Base-by-base conservation (phyloP, 306 rosid genomes). In the Casuarina equisetifolia region DNA sequence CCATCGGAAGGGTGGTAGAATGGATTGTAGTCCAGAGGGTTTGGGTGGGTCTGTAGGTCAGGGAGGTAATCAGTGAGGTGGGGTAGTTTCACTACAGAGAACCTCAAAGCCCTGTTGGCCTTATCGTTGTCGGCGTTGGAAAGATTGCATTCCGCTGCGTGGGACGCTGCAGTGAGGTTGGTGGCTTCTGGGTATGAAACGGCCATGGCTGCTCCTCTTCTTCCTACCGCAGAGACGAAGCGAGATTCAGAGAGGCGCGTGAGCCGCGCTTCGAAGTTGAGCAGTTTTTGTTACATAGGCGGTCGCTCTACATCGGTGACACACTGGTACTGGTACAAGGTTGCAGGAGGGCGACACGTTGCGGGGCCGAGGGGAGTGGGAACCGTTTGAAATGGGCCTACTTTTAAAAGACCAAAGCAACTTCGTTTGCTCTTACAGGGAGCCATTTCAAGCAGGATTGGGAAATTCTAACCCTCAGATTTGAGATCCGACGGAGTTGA, bases 21-120 rank as follows among this genome's bases (percentile, higher is more conserved):
- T 16, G 74, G 81, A 76, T 86, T 86, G 46, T n/a, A 13, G 15
- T 86, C 81, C 4, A 86, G 63, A 4, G 89, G 89, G 69, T 75
- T 86, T 16, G 78, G 69, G 17, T 55, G 72, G 82, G 78, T 40
- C 39, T 54, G 64, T 72, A 79, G 77, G 51, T 66, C 53, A 9
- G 79, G 70, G 64, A 79, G 73, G 45, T 49, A 15, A 75, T 85
- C 72, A 53, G 78, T 76, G 3, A 85, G 77, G 77, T 79, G 88
- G 0, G 86, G 84, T 4, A 79, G 76, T 2, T 52, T 13, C 25
- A 85, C 77, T 6, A 74, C 1, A 48, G 80, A 53, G 39, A 35
- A 11, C 9, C 51, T 32, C 70, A 59, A 45, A 48, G 81, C 58
- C 51, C 13, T 9, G 13, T 48, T 46, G 75, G 40, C 32, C 5